These are phyloP conservation scores for Cystofilobasidium macerans DNA, from an alignment of 768 basidiomycete genomes.

Conservation along the genomic window DNA sequence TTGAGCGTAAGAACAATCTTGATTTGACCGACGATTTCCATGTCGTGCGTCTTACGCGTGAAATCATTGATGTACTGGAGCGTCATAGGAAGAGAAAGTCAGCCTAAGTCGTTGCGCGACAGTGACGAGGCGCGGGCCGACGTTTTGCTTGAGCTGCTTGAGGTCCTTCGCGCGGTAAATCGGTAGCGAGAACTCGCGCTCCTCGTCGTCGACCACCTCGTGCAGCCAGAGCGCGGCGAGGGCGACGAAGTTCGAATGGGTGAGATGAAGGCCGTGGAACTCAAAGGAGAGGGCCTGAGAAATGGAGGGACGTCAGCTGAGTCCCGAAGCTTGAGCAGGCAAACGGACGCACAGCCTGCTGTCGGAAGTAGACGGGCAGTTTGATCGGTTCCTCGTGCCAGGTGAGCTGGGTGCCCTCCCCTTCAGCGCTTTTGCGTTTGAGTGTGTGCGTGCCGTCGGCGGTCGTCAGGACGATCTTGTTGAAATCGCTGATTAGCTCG, in stretches of 20 bases:
- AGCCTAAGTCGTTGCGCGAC: not conserved
- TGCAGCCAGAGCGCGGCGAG: conserved; percentile 49
- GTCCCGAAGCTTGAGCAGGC: conserved; percentile 39
- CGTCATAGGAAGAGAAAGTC: not conserved
- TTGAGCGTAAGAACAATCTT: conserved; percentile 40
- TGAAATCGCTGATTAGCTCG: conserved; percentile 29
- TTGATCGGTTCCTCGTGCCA: conserved; percentile 41
- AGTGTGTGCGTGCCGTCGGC: conserved; percentile 40
- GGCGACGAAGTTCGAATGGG: conserved; percentile 36
- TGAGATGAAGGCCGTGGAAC: conserved; percentile 29
- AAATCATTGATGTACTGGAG: conserved; percentile 42
- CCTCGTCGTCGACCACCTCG: conserved; percentile 47
- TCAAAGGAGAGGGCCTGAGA: conserved; percentile 47
- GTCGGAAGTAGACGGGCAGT: conserved; percentile 47
- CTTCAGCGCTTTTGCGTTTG: conserved; percentile 37
- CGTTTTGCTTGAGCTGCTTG: conserved; percentile 42
- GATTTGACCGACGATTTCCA: conserved; percentile 40
- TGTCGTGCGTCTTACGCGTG: conserved; percentile 41
- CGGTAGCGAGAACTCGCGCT: conserved; percentile 43
- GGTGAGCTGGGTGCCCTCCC: conserved; percentile 34
- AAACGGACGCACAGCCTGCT: conserved; percentile 43
- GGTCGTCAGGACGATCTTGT: conserved; percentile 41
- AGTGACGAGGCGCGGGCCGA: too few species aligned
- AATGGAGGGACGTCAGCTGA: not conserved
- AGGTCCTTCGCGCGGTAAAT: conserved; percentile 41